These are phyloP conservation scores for Hyaloperonospora arabidopsidis DNA, from an alignment of 352 stramenopile species.

Conservation along the genomic window DNA sequence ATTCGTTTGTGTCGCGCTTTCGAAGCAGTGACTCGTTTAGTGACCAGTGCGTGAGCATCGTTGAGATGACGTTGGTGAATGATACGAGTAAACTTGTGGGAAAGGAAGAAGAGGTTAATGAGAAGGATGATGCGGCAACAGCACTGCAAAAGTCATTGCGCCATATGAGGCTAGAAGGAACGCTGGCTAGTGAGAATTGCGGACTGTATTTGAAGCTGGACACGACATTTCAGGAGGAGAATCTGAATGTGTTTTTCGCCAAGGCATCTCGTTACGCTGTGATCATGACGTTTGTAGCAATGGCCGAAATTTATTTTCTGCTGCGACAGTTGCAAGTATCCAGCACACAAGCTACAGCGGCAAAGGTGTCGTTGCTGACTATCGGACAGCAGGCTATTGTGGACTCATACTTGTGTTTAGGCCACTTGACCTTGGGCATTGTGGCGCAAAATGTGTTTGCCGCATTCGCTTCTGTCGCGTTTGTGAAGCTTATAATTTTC, in stretches of 20 bases:
- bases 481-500: slow-evolving; percentile 98
- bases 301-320: slow-evolving; percentile 83
- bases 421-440: slow-evolving; percentile 92
- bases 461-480: slow-evolving; percentile 92
- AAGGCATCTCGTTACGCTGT: slow-evolving; percentile 75
- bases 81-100: slow-evolving; percentile 15
- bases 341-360: slow-evolving; percentile 74
- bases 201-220: slow-evolving; percentile 68
- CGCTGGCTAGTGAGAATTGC: slow-evolving; percentile 69
- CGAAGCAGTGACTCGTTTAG: slow-evolving; percentile 75
- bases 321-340: slow-evolving; percentile 79
- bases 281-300: slow-evolving; percentile 80
- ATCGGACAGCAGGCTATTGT: slow-evolving; percentile 84
- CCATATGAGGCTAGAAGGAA: slow-evolving; percentile 48
- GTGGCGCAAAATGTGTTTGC: slow-evolving; percentile 92
- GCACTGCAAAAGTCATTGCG: slow-evolving; percentile 33
- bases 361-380: slow-evolving; percentile 73
- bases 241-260: slow-evolving; percentile 75
- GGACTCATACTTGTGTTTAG: slow-evolving; percentile 93
- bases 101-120: slow-evolving; percentile 19
- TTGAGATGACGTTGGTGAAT: slow-evolving; percentile 65
- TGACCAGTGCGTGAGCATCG: slow-evolving; percentile 76
- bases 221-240: slow-evolving; percentile 73
- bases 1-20: slow-evolving; percentile 72
- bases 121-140: slow-evolving; percentile 32